Percentiles rank a stretch among this genome's conserved stretches.
Evolutionary conservation across 2,329 filamentous ascomycete genomes (phyloP).

Genomic region (Ploettnerulaceae sp.): DNA sequence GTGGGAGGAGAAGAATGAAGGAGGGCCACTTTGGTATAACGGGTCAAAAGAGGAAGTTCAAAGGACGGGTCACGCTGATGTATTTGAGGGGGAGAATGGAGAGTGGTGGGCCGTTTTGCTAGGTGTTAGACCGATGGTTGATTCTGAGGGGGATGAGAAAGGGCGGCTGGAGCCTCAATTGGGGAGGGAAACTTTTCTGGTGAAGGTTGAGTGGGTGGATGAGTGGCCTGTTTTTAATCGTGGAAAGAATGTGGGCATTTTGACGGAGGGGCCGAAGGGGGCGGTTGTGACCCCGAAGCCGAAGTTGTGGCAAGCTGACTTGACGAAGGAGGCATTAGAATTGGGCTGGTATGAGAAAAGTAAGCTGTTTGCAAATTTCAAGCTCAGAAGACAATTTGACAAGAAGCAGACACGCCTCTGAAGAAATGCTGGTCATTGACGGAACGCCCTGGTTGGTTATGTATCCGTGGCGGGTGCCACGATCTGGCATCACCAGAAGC

Average conservation of each 20-base stretch:
- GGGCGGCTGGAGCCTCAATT: constrained; percentile 25
- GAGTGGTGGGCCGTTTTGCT: constrained; percentile 40
- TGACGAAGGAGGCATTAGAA: constrained; percentile 32
- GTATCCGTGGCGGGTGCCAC: constrained; percentile 49
- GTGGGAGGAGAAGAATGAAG: constrained; percentile 54
- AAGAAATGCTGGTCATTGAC: constrained; percentile 44
- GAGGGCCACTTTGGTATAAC: constrained; percentile 48
- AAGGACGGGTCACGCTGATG: constrained; percentile 41
- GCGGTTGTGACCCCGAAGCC: constrained; percentile 12
- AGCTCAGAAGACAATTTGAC: background rate
- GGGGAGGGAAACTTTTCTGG: constrained; percentile 22
- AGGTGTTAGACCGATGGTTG: constrained; percentile 16
- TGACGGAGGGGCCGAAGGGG: constrained; percentile 33
- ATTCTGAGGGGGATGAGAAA: background rate
- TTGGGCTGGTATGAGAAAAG: constrained; percentile 40
- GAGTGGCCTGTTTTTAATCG: constrained; percentile 25
- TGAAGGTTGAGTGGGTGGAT: constrained; percentile 19
- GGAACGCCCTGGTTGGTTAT: constrained; percentile 40
- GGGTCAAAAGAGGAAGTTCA: constrained; percentile 44
- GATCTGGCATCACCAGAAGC: constrained; percentile 45
- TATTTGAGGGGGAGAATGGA: constrained; percentile 39
- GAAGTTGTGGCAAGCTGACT: constrained; percentile 36
- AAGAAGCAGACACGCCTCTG: constrained; percentile 41
- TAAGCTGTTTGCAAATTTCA: constrained; percentile 13
- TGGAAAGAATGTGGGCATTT: constrained; percentile 18